Conservation (phyloP, 2,329 filamentous ascomycete species). For the Trichoderma oligosporum region DNA sequence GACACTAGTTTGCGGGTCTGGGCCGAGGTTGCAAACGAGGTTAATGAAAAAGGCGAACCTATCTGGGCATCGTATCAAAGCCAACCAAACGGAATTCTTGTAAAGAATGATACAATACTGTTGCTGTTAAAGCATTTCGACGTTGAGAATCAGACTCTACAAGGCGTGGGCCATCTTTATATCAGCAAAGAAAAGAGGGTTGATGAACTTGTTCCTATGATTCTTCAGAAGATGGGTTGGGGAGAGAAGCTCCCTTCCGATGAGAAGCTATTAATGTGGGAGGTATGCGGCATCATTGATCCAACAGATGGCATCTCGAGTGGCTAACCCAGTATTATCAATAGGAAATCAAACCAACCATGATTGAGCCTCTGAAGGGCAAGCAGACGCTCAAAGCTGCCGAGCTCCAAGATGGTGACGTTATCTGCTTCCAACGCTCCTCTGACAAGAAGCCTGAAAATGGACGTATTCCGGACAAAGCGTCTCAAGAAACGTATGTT, state of each 20-base stretch:
- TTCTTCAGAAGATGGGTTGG: conserved; percentile 83
- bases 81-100: conserved; percentile 53
- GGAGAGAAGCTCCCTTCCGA: conserved; percentile 64
- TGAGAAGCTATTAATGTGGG: conserved; percentile 68
- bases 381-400: conserved; percentile 86
- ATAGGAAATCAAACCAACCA: conserved; percentile 90
- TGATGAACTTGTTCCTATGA: conserved; percentile 72
- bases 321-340: conserved; percentile 15
- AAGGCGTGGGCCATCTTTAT: conserved; percentile 79
- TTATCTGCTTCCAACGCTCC: conserved; percentile 84
- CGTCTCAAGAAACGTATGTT: conserved; percentile 33
- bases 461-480: conserved; percentile 27
- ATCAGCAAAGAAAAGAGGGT: conserved; percentile 85
- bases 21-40: conserved; percentile 72
- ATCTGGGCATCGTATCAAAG: conserved; percentile 65
- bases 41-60: conserved; percentile 63
- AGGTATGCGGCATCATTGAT: conserved; percentile 45
- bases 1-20: conserved; percentile 77
- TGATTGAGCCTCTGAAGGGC: conserved; percentile 92
- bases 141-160: conserved; percentile 66
- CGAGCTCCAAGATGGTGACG: conserved; percentile 95
- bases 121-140: conserved; percentile 95
- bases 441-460: conserved; percentile 44
- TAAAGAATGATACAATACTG: conserved; percentile 65
- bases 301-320: background rate